phyloP scores from a whole-genome alignment of 176 grass and related monocot genomes.

The Phoenix dactylifera region DNA sequence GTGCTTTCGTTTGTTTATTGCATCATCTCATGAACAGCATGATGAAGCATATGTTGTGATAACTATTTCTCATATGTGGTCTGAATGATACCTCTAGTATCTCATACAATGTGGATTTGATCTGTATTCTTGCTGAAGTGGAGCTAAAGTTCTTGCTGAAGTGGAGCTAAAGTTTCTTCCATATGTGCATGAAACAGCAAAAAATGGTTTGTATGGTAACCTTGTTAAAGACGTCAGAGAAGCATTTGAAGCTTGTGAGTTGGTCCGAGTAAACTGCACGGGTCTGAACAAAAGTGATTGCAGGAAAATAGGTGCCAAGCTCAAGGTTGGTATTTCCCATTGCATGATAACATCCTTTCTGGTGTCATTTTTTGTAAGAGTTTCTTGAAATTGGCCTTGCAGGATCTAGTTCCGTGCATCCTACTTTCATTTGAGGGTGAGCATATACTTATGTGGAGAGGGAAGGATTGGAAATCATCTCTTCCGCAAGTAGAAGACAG shows the following conservation, averaged over 20 bases:
- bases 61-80: not conserved
- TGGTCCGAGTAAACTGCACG: constrained; percentile 69
- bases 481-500: constrained; percentile 32
- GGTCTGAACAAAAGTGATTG: constrained; percentile 77
- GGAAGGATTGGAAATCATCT: constrained; percentile 62
- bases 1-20: not conserved
- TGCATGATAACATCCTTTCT: too few species aligned
- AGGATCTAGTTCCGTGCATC: constrained; percentile 81
- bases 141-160: not conserved
- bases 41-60: not conserved
- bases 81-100: constrained; percentile 2
- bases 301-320: constrained; percentile 90
- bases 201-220: constrained; percentile 87
- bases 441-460: constrained; percentile 94
- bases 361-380: not conserved
- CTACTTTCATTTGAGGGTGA: constrained; percentile 82
- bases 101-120: not conserved
- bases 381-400: constrained; percentile 32
- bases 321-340: constrained; percentile 41
- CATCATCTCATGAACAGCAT: too few species aligned
- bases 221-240: constrained; percentile 71
- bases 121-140: not conserved
- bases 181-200: constrained; percentile 36
- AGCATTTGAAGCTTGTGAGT: constrained; percentile 94
- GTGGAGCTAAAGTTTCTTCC: not conserved